Evolutionary conservation across 2,329 filamentous ascomycete genomes (phyloP).

Genomic region (Nothopassalora personata): DNA sequence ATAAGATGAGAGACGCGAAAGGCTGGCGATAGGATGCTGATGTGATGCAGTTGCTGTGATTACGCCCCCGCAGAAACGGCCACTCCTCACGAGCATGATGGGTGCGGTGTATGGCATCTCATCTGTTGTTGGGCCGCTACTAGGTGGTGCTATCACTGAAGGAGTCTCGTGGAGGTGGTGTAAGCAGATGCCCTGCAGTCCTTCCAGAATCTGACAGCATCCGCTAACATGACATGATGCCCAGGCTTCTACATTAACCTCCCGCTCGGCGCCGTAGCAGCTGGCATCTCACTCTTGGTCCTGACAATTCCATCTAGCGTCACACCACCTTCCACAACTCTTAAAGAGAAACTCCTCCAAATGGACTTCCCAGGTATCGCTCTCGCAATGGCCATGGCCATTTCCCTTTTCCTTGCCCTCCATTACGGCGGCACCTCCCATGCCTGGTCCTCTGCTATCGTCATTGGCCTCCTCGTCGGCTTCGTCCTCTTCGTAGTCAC

Average conservation of each 20-base stretch:
- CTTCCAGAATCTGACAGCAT: too few species aligned
- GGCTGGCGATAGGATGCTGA: too few species aligned
- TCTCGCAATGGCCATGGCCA: constrained; percentile 31
- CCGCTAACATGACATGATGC: too few species aligned
- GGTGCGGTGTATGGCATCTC: constrained; percentile 39
- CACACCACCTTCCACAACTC: constrained; percentile 22
- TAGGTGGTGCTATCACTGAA: constrained; percentile 38
- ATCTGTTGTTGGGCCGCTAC: constrained; percentile 46
- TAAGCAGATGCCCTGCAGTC: too few species aligned
- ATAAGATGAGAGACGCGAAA: too few species aligned
- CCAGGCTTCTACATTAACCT: constrained; percentile 35
- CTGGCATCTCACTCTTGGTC: constrained; percentile 27
- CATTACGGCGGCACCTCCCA: constrained; percentile 34
- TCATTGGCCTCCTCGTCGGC: constrained; percentile 36
- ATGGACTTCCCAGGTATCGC: constrained; percentile 36
- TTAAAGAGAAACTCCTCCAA: constrained; percentile 18
- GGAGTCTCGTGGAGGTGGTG: background rate
- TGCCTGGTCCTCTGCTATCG: constrained; percentile 31
- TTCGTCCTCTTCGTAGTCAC: constrained; percentile 26
- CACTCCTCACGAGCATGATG: constrained; percentile 20
- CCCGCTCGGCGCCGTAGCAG: constrained; percentile 39
- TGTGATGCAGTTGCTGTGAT: background rate
- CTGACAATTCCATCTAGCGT: constrained; percentile 29
- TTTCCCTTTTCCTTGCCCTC: constrained; percentile 37
- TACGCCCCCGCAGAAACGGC: constrained; percentile 30